Base-by-base conservation (phyloP, 495 filamentous ascomycete genomes). In the Penicillium cataractarum region DNA sequence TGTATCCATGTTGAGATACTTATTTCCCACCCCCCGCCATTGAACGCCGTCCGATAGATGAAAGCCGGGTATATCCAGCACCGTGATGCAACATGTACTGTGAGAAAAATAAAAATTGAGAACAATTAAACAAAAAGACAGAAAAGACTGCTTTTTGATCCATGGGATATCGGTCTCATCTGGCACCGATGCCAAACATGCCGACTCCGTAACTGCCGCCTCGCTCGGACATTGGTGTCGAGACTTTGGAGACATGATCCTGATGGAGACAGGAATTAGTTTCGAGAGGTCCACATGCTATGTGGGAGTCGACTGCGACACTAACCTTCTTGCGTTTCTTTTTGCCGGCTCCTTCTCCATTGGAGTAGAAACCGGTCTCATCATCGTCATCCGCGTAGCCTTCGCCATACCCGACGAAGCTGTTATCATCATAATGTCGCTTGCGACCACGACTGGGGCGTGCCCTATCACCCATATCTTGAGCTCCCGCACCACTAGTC, bases 391-490 rank as follows among this genome's bases (percentile, higher is more conserved):
- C 84, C 12, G 78, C 77, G 70, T 76, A 87, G 12, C 84, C 87
- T 76, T 90, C 88, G 53, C 82, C 84, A 63, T 91, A 92, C 5
- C 89, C 89, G 55, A 84, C 84, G 70, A 87, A 91, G 65, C 85
- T 87, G 48, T 77, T 77, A 31, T 90, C 89, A 67, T 87, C 83
- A 68, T 91, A 91, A 64, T 86, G 78, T 63, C 89, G 79, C 75
- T 90, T 89, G 65, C 85, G 87, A 32, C 83, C 83, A 31, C 85
- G 84, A 66, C 82, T 87, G 3, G 89, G 86, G 21, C 79, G 73
- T 19, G 51, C 26, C 35, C 87, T 78, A 15, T 80, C 76, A 31
- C 29, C 51, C 17, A 71, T 55, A 58, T 84, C 83, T 33, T 68
- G 65, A 15, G 71, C 56, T 10, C 65, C 60, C 32, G 66, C 58